Evolutionary conservation across 805 yeast genomes (phyloP), one percentile per base, ranked within the genome.

Genomic region (Wickerhamiella parazyma): DNA sequence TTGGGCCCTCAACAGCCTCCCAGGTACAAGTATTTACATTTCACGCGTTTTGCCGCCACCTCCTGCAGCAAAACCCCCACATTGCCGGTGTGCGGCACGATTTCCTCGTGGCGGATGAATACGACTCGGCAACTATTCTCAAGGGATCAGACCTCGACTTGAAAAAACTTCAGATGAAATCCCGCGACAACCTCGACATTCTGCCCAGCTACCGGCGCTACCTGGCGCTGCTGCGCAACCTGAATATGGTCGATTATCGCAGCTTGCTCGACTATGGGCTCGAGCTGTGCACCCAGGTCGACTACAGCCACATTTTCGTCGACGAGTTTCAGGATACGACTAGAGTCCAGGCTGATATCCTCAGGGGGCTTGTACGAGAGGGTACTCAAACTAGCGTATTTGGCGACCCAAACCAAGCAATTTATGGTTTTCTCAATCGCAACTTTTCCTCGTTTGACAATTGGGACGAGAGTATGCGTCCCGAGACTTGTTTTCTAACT

Each of bases 251-350:
- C 11, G 96, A 87, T 60, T 89, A 85, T 59, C 96, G 89, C 57
- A 95, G 86, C 56, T 67, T 91, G 42, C 63, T 91, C 24, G 54
- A 83, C 35, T 60, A 65, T 35, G 70, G 85, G 18, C 63, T 66
- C 47, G 59, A 63, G 12, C 62, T 87, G 9, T 55, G 87, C 11
- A 48, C 62, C 0, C 50, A 71, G 0, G 70, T 75, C 21, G 61
- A 65, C 40, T 61, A 80, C 3, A 65, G 73, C 49, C 91, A 85
- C 53, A 85, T 86, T 0, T 64, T 89, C 16, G 84, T 91, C 6
- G 98, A 89, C 62, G 98, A 89, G 61, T 89, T 86, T 54, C 97
- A 89, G 62, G 98, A 91, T 54, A 86, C 96, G 0, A 84, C 81
- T 52, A 66, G 66, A 28, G 68, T 85, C 14, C 97, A 89, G 57